Evolutionary conservation across 139 green algal genomes (phyloP).

Genomic region (Deuterostichococcus epilithicus): DNA sequence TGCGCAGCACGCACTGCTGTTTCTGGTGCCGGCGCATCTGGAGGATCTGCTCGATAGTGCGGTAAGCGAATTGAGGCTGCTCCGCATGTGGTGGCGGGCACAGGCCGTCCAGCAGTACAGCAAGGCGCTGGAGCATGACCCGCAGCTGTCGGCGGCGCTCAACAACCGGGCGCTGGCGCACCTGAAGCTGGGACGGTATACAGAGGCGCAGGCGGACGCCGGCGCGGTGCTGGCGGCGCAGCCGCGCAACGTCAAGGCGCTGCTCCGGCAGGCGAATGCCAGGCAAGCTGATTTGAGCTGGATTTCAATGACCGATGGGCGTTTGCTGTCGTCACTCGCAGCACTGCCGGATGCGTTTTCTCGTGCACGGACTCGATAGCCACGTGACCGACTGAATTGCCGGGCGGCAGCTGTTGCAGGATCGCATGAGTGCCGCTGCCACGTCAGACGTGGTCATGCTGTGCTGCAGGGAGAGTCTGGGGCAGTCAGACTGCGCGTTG

Average conservation of each 20-base stretch:
- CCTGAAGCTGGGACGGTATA: slow-evolving; percentile 58
- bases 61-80: not conserved
- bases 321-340: not conserved
- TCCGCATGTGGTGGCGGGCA: not conserved
- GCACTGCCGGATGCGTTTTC: not conserved
- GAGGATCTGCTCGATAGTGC: too few species aligned
- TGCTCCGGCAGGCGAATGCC: slow-evolving; percentile 57
- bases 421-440: too few species aligned
- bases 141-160: slow-evolving; percentile 31
- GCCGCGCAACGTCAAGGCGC: slow-evolving; percentile 68
- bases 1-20: too few species aligned
- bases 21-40: too few species aligned
- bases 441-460: too few species aligned
- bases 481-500: slow-evolving; percentile 17
- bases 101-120: slow-evolving; percentile 25
- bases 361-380: not conserved
- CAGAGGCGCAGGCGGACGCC: slow-evolving; percentile 54
- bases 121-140: slow-evolving; percentile 53
- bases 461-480: slow-evolving; percentile 21
- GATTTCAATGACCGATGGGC: not conserved
- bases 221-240: slow-evolving; percentile 45
- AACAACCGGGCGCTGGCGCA: slow-evolving; percentile 79
- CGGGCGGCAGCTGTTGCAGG: too few species aligned
- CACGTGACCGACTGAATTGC: too few species aligned
- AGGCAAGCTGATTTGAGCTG: slow-evolving; percentile 4